These are phyloP conservation scores for Mycosphaerella arachidis DNA, from an alignment of 2,329 filamentous ascomycete species.

Conservation along the genomic window DNA sequence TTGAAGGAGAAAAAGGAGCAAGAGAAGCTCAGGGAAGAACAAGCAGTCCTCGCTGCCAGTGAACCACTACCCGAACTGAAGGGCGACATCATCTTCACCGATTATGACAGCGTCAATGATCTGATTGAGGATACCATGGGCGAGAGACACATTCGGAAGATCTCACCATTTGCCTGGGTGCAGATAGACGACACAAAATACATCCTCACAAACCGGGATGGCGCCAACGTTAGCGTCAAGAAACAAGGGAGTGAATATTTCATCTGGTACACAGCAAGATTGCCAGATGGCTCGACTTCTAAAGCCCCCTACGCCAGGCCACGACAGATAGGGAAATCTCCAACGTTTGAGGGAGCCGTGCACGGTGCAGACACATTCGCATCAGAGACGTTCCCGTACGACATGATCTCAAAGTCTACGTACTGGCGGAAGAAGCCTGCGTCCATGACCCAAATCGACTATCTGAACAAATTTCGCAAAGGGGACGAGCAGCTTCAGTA, in stretches of 20 bases:
- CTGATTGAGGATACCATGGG: conserved; percentile 75
- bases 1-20: conserved; percentile 46
- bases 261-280: conserved; percentile 41
- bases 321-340: conserved; percentile 60
- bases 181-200: conserved; percentile 66
- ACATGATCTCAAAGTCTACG: conserved; percentile 62
- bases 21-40: conserved; percentile 39
- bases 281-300: conserved; percentile 32
- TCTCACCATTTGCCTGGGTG: conserved; percentile 80
- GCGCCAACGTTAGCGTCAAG: conserved; percentile 57
- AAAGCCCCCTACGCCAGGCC: conserved; percentile 63
- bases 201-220: conserved; percentile 59
- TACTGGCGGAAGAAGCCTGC: conserved; percentile 67
- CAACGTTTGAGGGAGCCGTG: conserved; percentile 69
- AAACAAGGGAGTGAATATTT: conserved; percentile 35
- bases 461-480: conserved; percentile 62
- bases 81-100: conserved; percentile 69
- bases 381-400: conserved; percentile 36
- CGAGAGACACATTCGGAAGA: conserved; percentile 70
- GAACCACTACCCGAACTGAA: conserved; percentile 16
- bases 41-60: conserved; percentile 8
- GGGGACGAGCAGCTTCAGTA: conserved; percentile 52
- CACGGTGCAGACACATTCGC: conserved; percentile 70
- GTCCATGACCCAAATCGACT: conserved; percentile 57
- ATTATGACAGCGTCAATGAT: conserved; percentile 89